A percentile compares a stretch with the other conserved stretches of the same genome.
phyloP scores from a whole-genome alignment of 805 yeast species.

The Ogataea trehalophila region DNA sequence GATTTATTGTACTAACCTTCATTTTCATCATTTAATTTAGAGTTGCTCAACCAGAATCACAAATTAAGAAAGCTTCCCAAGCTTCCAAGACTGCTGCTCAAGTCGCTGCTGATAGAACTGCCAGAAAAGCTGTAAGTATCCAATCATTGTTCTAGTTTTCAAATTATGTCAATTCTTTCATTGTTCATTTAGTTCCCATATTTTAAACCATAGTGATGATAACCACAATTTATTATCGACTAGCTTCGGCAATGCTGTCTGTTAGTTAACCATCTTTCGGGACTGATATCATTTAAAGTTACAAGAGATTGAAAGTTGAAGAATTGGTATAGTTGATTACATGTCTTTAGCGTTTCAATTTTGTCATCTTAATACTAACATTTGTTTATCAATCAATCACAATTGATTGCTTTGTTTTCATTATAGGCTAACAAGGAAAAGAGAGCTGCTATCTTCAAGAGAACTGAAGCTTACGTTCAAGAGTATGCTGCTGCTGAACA shows the following conservation, averaged over 20 bases:
- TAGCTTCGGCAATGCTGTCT: constrained; percentile 70
- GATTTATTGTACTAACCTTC: constrained; percentile 4
- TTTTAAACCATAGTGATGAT: constrained; percentile 36
- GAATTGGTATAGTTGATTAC: too few species aligned
- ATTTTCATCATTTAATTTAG: constrained; percentile 24
- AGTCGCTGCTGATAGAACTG: constrained; percentile 75
- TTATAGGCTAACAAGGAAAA: constrained; percentile 41
- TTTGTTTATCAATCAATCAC: not conserved
- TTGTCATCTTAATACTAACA: constrained; percentile 22
- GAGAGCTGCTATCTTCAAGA: constrained; percentile 56
- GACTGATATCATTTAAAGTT: constrained; percentile 44
- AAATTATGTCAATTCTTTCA: constrained; percentile 42
- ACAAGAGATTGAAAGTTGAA: not conserved
- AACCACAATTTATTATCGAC: constrained; percentile 46
- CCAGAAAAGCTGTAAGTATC: constrained; percentile 75
- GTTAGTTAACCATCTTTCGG: constrained; percentile 84
- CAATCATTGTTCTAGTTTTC: not conserved
- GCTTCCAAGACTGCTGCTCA: constrained; percentile 71
- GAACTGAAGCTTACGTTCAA: constrained; percentile 95
- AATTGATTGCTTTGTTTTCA: constrained; percentile 2
- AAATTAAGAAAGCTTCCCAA: constrained; percentile 76
- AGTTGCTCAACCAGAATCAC: constrained; percentile 73
- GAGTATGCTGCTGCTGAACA: constrained; percentile 93
- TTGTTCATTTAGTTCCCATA: constrained; percentile 2
- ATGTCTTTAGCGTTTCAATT: not conserved